Base-by-base conservation (phyloP, 768 basidiomycete species). In the Boletus barrowsii region DNA sequence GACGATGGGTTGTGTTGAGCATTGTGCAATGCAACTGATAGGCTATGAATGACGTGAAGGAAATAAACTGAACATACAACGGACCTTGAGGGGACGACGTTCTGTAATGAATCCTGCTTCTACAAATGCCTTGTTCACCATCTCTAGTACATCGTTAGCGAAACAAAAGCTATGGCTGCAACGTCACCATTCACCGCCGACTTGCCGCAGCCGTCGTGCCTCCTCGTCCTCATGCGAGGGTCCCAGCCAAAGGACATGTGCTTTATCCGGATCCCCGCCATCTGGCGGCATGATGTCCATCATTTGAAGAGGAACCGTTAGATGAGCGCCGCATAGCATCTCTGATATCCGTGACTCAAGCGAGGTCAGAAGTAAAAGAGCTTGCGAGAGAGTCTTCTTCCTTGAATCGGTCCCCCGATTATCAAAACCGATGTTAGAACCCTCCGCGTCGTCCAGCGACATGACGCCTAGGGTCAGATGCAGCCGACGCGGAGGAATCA, bases 401-500 rank as follows among this genome's bases (percentile, higher is more conserved):
- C 42, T 42, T 22, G 61, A n/a, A 6, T 39, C 7, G 3, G 11
- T 42, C 18, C 33, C 24, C 18, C 36, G 56, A 32, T 45, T 47
- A 26, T 47, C 55, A 5, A 14, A 40, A 6, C 13, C 9, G 13
- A 17, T 6, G 7, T 18, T 41, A 1, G 53, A 44, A 24, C n/a
- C 10, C 32, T 42, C 46, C 1, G 72, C 62, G 17, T 65, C 58
- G 8, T 69, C 66, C 33, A 90, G 81, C 0, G 79, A 70, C 84
- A 91, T 86, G 1, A 89, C 87, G 1, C 88, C 88, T 3, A 91
- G 71, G 0, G 88, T 90, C 53, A 90, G 69, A 67, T 91, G 88
- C 41, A 90, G 69, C n/a, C 87, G 68, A 10, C 78, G 75, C 0
- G 77, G 69, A 9, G 74, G 74, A 51, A 89, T 76, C 49, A 87